Base-by-base conservation (phyloP, 116 monocot genomes). In the Posidonia oceanica region DNA sequence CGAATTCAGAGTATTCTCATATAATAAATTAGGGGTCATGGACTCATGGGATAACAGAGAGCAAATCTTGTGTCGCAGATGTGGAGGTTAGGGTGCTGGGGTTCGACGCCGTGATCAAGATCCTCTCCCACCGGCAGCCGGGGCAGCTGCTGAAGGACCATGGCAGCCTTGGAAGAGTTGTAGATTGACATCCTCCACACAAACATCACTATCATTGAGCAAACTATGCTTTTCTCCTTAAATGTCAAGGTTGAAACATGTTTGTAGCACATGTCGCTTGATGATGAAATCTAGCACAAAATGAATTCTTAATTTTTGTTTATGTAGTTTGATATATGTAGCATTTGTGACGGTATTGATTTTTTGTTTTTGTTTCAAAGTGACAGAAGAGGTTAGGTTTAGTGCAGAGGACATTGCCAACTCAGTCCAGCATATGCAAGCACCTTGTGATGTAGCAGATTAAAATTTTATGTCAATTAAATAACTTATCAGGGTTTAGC, bases 181-280 rank as follows among this genome's bases (percentile, higher is more conserved):
- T 90, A 85, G 78, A 54, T 94, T 42, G 71, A 20, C 64, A 87
- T 94, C 64, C 76, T 90, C 5, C 90, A 84, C 72, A 90, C 90
- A 44, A 94, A 94, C 64, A 79, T 94, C 54, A 94, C 90, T 74
- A 94, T 90, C 54, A 87, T 94, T 37, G 94, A 94, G 70, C 90
- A 94, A 63, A 90, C 90, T 39, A 90, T 94, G 64, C 90, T 90
- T 40, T 94, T 90, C 76, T 94, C 94, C 29, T 90, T 94, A 83
- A 90, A 85, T 68, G 85, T 94, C 68, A 90, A 94, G 90, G 94
- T 54, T 0, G 29, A 29, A 29, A 29, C 29, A 29, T 29, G 29
- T 29, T 29, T 29, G 29, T 29, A 29, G 29, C 29, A 29, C 29
- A 29, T 29, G 29, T 29, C 29, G 1, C 29, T 29, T 29, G 29